Base-by-base conservation (phyloP, 2,329 filamentous ascomycete species). In the Stagonosporopsis chrysanthemi region DNA sequence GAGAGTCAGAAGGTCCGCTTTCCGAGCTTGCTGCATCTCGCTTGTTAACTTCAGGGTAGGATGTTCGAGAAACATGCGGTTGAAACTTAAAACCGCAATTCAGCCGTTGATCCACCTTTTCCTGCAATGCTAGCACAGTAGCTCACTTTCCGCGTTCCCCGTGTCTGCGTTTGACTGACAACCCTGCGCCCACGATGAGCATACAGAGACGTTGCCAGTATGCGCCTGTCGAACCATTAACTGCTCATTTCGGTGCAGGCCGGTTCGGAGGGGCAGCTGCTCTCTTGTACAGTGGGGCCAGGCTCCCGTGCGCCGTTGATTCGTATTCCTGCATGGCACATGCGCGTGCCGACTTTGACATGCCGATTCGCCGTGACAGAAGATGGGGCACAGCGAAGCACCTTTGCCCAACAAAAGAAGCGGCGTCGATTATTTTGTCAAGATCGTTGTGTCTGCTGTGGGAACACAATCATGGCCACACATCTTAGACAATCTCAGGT, bases 221-320 rank as follows among this genome's bases (percentile, higher is more conserved):
- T 60, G 60, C 48, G 42, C 33, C 54, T 33, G 63, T 71, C 64
- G 66, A 58, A 67, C 63, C 61, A 71, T 68, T 40, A 62, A 65
- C 69, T 66, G 64, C 64, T 58, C 67, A 66, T 45, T 60, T 56
- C 64, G 60, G 67, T 36, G 46, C 50, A 46, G 52, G 54, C 64
- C 61, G 64, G 53, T 61, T 42, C 17, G 41, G 56, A 62, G 47
- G 58, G 59, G 58, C 50, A 62, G 49, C 46, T 55, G 53, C 40
- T 52, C 31, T 56, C 55, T 51, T 50, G 57, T 49, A 60, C 60
- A 58, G 52, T 44, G 60, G 57, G 52, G 55, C 48, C 29, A 42
- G 40, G 41, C 52, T 42, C 49, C 53, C 56, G 54, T 52, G 47
- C 52, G 39, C 46, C 50, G 48, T 52, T 52, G 43, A 43, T 52